Percentiles rank a stretch among this genome's conserved stretches.
These are phyloP conservation scores for Puya raimondii DNA, from an alignment of 176 grass and related monocot species.

Conservation along the genomic window DNA sequence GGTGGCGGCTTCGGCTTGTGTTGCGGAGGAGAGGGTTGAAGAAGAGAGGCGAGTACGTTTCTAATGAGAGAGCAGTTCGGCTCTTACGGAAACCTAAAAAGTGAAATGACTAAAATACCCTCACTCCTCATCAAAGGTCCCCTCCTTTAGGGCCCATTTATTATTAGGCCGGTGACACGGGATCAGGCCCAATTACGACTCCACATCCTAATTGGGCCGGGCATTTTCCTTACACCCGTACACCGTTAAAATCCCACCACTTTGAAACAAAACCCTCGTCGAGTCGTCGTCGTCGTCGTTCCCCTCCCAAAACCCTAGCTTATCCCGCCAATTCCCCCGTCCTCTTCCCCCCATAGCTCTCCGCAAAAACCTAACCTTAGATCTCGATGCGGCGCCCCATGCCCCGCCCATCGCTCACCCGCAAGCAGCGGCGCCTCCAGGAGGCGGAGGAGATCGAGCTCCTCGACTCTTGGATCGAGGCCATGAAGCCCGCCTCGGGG, in stretches of 20 bases:
- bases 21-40: too few species aligned
- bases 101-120: too few species aligned
- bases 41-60: too few species aligned
- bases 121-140: too few species aligned
- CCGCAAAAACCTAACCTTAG: slow-evolving; percentile 9
- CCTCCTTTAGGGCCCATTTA: too few species aligned
- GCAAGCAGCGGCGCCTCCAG: slow-evolving; percentile 37
- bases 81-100: too few species aligned
- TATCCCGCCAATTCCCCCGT: background rate
- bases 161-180: too few species aligned
- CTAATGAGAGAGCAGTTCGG: too few species aligned
- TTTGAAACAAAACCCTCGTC: background rate
- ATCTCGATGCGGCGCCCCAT: slow-evolving; percentile 38
- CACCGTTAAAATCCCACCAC: background rate
- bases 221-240: background rate
- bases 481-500: slow-evolving; percentile 47
- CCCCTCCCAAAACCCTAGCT: slow-evolving; percentile 30
- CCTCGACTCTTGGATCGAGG: slow-evolving; percentile 77
- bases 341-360: background rate
- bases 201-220: background rate
- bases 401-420: background rate
- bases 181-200: too few species aligned
- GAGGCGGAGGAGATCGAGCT: slow-evolving; percentile 59
- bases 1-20: too few species aligned
- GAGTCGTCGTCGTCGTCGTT: background rate